Base-by-base conservation (phyloP, 1,139 yeast genomes). In the Petasospora fabianii region DNA sequence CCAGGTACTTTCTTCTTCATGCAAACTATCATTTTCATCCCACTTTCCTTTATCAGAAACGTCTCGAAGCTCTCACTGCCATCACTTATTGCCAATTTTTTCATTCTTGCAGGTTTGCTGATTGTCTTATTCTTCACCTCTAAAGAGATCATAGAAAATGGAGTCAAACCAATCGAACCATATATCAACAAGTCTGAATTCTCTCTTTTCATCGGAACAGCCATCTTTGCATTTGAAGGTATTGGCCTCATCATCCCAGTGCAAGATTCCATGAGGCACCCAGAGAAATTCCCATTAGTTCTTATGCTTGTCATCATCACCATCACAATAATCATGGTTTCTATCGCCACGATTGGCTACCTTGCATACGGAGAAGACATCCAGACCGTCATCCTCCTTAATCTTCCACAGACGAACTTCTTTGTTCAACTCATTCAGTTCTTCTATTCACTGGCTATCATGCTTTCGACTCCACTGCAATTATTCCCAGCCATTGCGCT, bases 211-310 rank as follows among this genome's bases (percentile, higher is more conserved):
- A 75, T 84, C 42, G 94, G 94, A 4, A 86, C 84, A 3, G 90
- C 90, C 0, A 86, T 84, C 16, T 83, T 85, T 43, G 80, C 92
- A 1, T 84, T 81, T 54, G 94, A 84, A 63, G 94, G 94, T 1
- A 81, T 84, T 46, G 92, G 94, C 0, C 64, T 84, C 31, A 80
- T 84, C 35, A 73, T 84, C 29, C 94, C 92, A 1, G 82, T 84
- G 24, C 87, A 84, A 55, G 76, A 83, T 39, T 76, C 90, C 3
- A 84, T 84, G 92, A 73, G 68, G 34, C 63, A 77, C 38, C 94
- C 92, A 3, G 80, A 80, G 50, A 71, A 80, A 49, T 84, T 82
- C 53, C 85, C 92, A 4, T 54, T 68, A 50, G 88, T 84, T 3
- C 62, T 84, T 35, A 67, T 69, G 6, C 58, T 75, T 20, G 84